Base-by-base conservation (phyloP, 129 eudicot genomes). In the Flaveria brownii region DNA sequence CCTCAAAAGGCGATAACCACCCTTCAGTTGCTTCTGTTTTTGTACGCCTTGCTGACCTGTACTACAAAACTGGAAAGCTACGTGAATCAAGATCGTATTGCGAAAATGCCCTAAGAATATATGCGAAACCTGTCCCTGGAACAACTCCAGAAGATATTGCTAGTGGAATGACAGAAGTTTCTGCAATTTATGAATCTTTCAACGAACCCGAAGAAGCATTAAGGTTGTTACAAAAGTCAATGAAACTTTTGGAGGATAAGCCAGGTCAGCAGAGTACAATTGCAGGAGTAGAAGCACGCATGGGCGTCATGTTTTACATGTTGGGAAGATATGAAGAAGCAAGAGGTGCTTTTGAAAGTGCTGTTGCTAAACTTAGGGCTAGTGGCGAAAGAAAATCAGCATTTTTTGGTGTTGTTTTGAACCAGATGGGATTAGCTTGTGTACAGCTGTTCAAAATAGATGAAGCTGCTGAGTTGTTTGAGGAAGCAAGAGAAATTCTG, bases 391-490 rank as follows among this genome's bases (percentile, higher is more conserved):
- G 96, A 83, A 94, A 91, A 74, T 94, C 99, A 17, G 97, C 99
- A 9, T 94, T 94, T 81, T 94, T 91, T 76, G 99, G 99, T 68
- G 97, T 91, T 22, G 91, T 91, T 76, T 82, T 94, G 86, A 94
- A 94, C 70, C 99, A 94, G 79, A 91, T 91, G 99, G 97, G 99
- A 2, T 80, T 94, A 90, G 90, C 99, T 22, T 84, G 90, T 74
- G 99, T 94, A 5, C 99, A 94, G 82, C 78, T 94, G 62, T 94
- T 94, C 70, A 91, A 89, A 81, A 94, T 94, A 16, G 99, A 91
- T 20, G 96, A 94, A 81, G 99, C 99, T 79, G 99, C 96, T 22
- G 99, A 91, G 84, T 72, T 94, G 82, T 94, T 94, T 81, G 99
- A 94, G 80, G 97, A 94, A 72, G 99, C 99, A 25, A 91, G 97